Evolutionary conservation across 768 basidiomycete species (phyloP), one percentile per base, ranked within the genome.

Genomic region (Rhodocollybia butyracea): DNA sequence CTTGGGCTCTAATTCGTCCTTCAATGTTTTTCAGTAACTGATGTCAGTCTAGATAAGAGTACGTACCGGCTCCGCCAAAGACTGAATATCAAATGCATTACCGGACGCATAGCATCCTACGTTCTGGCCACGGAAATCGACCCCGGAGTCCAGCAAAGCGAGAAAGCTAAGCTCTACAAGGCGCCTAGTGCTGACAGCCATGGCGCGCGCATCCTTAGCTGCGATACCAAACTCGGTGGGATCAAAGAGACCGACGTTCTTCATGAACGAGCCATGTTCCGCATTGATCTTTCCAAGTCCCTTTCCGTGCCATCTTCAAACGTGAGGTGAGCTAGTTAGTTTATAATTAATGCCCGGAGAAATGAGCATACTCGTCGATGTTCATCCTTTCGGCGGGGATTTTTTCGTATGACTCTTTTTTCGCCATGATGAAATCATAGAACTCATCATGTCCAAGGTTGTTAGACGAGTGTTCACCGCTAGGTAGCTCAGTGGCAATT

Each of bases 71-170:
- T 61, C 58, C 21, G 54, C 52, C n/a, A 64, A 31, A 12, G 54
- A 52, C 34, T 62, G 50, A 10, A 63, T 56, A 41, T 67, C 64
- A 24, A 57, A 57, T 1, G 51, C 57, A 31, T 59, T 57, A 6
- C 62, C 67, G 2, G 74, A 68, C 26, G 67, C 68, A 57, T 63
- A 76, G 52, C 69, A 70, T 1, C 74, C 73, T 15, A 75, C 68
- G 13, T 70, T 72, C 2, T 24, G 62, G 59, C 72, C 73, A 50
- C 73, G 61, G 58, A 72, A 74, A 52, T 73, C 66, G 21, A 75
- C 66, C 13, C 72, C 74, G 8, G 74, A 71, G 57, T 76, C 74
- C 47, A 69, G 62, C 11, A 76, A 60, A 11, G 68, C 68, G 43
- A 66, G 57, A 54, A 71, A 71, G 1, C 64, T 54, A 27, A 59